Evolutionary conservation across 2,329 filamentous ascomycete species (phyloP).

Genomic region (Diaporthe sp.): DNA sequence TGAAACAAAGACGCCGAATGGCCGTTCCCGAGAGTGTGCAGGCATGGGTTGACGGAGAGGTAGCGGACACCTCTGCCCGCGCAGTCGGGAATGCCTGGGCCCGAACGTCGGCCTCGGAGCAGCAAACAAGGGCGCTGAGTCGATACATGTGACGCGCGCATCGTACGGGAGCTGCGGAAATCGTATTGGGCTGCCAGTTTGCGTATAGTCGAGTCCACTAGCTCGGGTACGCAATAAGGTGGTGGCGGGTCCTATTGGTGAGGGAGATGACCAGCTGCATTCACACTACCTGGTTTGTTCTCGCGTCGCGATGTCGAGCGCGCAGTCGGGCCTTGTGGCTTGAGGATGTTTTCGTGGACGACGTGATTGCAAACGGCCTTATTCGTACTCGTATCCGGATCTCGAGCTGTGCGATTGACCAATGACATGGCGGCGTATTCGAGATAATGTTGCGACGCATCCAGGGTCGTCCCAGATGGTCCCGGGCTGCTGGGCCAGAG

Average conservation of each 20-base stretch:
- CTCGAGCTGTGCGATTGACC: constrained; percentile 8
- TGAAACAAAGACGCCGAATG: not conserved
- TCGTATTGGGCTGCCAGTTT: not conserved
- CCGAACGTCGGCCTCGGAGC: constrained; percentile 5
- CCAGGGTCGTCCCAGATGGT: constrained; percentile 15
- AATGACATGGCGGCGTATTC: not conserved
- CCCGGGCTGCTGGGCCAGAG: constrained; percentile 17
- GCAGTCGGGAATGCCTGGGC: not conserved
- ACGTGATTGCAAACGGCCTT: constrained; percentile 33
- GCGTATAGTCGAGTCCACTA: constrained; percentile 21
- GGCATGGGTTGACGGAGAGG: not conserved
- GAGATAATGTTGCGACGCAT: not conserved
- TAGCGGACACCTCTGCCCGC: not conserved
- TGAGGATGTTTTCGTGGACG: constrained; percentile 1
- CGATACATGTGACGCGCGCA: not conserved
- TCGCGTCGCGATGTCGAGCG: constrained; percentile 26
- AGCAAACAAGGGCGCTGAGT: not conserved
- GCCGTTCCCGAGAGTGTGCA: not conserved
- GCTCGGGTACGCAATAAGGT: not conserved
- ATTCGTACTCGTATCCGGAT: constrained; percentile 37
- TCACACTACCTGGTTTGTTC: not conserved
- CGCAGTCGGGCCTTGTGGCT: not conserved
- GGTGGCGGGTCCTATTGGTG: not conserved
- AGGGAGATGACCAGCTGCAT: not conserved
- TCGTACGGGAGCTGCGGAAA: constrained; percentile 12